phyloP scores from a whole-genome alignment of 345 rosid genomes.

The Ceriops tagal region DNA sequence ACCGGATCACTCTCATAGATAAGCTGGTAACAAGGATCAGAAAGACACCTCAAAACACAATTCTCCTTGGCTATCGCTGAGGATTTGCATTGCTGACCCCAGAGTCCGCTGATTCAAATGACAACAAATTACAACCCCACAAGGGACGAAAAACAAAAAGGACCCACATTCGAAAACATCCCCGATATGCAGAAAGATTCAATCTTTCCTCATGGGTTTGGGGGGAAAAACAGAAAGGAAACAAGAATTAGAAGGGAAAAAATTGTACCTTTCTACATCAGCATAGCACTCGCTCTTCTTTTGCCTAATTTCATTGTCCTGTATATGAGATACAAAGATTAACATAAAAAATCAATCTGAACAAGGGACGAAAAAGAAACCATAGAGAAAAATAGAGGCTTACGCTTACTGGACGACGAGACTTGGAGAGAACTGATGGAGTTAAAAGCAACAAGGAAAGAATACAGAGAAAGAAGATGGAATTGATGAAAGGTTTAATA shows the following conservation, averaged over 20 bases:
- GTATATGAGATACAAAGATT: background rate
- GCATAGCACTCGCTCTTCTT: constrained; percentile 67
- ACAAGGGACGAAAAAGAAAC: background rate
- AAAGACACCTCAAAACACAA: constrained; percentile 74
- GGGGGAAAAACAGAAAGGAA: background rate
- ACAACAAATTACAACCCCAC: background rate
- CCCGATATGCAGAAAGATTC: background rate
- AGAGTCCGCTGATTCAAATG: constrained; percentile 54
- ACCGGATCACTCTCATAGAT: constrained; percentile 81
- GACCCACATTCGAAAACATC: background rate
- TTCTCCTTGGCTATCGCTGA: constrained; percentile 65
- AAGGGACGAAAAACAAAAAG: background rate
- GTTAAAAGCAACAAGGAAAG: background rate
- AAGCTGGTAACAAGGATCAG: constrained; percentile 64
- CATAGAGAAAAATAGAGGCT: background rate
- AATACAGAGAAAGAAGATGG: background rate
- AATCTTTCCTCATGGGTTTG: background rate
- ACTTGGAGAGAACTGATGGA: constrained; percentile 19
- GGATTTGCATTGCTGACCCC: constrained; percentile 76
- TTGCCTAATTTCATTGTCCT: constrained; percentile 62
- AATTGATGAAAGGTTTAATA: background rate
- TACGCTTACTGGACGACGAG: constrained; percentile 28
- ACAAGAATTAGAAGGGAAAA: background rate
- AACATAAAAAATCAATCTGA: background rate
- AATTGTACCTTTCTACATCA: constrained; percentile 64